Evolutionary conservation across 2,329 filamentous ascomycete genomes (phyloP).

Genomic region (Cercospora janseana): DNA sequence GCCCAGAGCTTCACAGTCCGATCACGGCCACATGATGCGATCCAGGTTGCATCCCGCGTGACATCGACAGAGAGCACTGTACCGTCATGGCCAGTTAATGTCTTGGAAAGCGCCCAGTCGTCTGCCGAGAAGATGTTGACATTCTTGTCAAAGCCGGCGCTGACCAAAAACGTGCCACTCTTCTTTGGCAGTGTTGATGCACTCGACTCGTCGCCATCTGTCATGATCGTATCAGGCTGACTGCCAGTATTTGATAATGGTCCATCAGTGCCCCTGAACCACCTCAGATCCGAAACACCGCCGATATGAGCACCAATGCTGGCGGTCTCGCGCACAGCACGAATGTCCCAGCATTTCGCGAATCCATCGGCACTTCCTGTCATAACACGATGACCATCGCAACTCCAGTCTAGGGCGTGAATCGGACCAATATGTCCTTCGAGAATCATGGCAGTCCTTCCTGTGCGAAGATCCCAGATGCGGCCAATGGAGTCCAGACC

Average conservation of each 20-base stretch:
- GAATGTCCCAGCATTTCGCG: slow-evolving; percentile 96
- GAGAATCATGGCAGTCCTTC: slow-evolving; percentile 91
- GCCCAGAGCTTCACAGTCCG: slow-evolving; percentile 96
- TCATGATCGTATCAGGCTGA: slow-evolving; percentile 38
- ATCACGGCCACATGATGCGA: slow-evolving; percentile 91
- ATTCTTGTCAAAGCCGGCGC: slow-evolving; percentile 87
- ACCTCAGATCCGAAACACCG: slow-evolving; percentile 86
- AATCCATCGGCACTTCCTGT: slow-evolving; percentile 91
- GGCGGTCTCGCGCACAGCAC: slow-evolving; percentile 78
- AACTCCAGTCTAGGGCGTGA: slow-evolving; percentile 86
- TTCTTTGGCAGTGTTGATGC: slow-evolving; percentile 63
- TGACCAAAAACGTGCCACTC: slow-evolving; percentile 87
- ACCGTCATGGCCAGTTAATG: slow-evolving; percentile 82
- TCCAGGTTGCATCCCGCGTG: slow-evolving; percentile 82
- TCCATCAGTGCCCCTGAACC: slow-evolving; percentile 86
- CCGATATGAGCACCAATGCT: slow-evolving; percentile 88
- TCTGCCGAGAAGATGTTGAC: slow-evolving; percentile 96
- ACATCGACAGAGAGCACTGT: slow-evolving; percentile 91
- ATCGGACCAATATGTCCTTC: slow-evolving; percentile 93
- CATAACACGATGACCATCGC: slow-evolving; percentile 88
- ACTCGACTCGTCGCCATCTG: slow-evolving; percentile 10
- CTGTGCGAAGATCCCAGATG: slow-evolving; percentile 91
- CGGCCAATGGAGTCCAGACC: slow-evolving; percentile 91
- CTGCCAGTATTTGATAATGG: slow-evolving; percentile 62
- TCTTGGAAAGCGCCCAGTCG: slow-evolving; percentile 89